Percentiles rank a stretch among this genome's conserved stretches.
Evolutionary conservation across 371 early-diverging fungal genomes (phyloP).

Genomic region (Cokeromyces recurvatus): DNA sequence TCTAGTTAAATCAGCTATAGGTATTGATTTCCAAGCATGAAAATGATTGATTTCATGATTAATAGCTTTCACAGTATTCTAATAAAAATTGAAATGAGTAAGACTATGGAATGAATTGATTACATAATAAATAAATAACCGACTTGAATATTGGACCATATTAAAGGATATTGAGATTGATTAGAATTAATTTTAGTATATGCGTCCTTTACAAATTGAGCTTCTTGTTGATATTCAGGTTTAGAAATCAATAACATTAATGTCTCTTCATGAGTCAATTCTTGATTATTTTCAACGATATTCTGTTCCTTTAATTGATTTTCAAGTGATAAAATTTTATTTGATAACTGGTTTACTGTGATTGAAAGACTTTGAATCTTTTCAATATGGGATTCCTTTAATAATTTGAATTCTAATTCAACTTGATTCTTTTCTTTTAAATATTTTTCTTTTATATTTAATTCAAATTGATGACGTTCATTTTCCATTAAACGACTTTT

Average conservation of each 20-base stretch:
- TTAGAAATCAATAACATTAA: no score
- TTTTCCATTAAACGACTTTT: slow-evolving; percentile 29
- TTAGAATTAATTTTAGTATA: slow-evolving; percentile 6
- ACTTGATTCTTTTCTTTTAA: slow-evolving; percentile 26
- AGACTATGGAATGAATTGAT: background rate
- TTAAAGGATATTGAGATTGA: slow-evolving; percentile 3
- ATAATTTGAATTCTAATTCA: slow-evolving; percentile 21
- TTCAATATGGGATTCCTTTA: slow-evolving; percentile 31
- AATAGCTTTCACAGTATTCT: slow-evolving; percentile 20
- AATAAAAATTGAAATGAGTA: background rate
- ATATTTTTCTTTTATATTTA: slow-evolving; percentile 25
- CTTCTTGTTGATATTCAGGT: slow-evolving; percentile 31
- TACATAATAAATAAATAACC: background rate
- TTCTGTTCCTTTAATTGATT: background rate
- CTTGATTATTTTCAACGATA: background rate
- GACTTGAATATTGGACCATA: slow-evolving; percentile 30
- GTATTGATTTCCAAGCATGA: slow-evolving; percentile 32
- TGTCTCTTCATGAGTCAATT: background rate
- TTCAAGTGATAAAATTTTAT: background rate
- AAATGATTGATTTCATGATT: slow-evolving; percentile 29
- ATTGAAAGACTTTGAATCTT: slow-evolving; percentile 28
- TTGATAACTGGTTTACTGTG: slow-evolving; percentile 20
- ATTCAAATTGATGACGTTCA: slow-evolving; percentile 30
- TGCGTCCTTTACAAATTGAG: slow-evolving; percentile 26
- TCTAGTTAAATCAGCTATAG: slow-evolving; percentile 21